Base-by-base conservation (phyloP, 495 filamentous ascomycete genomes). In the Penicillium goetzii region DNA sequence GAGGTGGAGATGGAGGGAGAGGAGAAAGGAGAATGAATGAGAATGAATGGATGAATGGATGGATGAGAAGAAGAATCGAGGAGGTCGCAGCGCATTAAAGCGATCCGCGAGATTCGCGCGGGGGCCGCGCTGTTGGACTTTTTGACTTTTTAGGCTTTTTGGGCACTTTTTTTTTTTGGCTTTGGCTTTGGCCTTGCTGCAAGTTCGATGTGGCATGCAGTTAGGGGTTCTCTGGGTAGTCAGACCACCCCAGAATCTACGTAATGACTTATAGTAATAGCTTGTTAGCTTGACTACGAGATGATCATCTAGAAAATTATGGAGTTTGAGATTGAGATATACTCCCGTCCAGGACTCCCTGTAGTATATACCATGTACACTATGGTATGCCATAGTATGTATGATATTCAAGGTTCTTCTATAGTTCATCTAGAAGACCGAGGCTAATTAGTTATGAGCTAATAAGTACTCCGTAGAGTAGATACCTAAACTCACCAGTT, bases 51-150 rank as follows among this genome's bases (percentile, higher is more conserved):
- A 53, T 49, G 45, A 15, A 49, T 49, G 45, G 45, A 21, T 43
- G 41, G 10, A 21, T 4, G 3, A 43, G 12, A 14, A 25, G 45
- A 10, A 25, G 43, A 47, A 47, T 47, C 19, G 43, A 3, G 45
- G 25, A 26, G 45, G 47, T 51, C 23, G 45, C 45, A 49, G 45
- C 11, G 11, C 45, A 49, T 51, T 28, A 51, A 51, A 51, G 23
- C 45, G 45, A 49, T 49, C 23, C 23, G 47, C 47, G 47, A 51
- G 47, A 30, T 51, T 51, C 47, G 47, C 47, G 47, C 47, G 23
- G 47, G 47, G 26, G 47, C 47, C 47, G 47, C 47, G 47, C 47
- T 30, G 25, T 14, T 17, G 12, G 47, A 6, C 10, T 8, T 47
- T 47, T 47, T 25, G 43, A 2, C 43, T 47, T 47, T 47, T 25